Base-by-base conservation (phyloP, 2,329 filamentous ascomycete genomes). In the Calonectria crousiana region DNA sequence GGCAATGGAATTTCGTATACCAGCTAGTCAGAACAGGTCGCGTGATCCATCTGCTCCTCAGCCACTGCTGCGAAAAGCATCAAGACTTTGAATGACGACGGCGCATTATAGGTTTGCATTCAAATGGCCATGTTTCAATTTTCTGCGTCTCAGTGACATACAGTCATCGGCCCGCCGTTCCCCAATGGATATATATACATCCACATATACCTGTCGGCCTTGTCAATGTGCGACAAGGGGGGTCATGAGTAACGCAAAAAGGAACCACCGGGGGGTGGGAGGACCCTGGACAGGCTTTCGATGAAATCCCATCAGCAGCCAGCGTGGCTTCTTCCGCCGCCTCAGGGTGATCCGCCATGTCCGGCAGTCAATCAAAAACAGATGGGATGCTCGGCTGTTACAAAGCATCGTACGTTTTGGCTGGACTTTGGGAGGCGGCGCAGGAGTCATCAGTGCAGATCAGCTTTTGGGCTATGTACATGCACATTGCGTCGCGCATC, bases 241-340 rank as follows among this genome's bases (percentile, higher is more conserved):
- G 23, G 49, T 36, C 34, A 36, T 10, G 34, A 10, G 34, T 13
- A 2, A 10, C 34, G 16, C 38, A 18, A 20, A 41, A 20, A 41
- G 38, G 38, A 41, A 41, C 38, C 38, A 18, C 38, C 11, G 53
- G 30, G 11, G 53, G 52, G 14, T 3, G 30, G 36, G 41, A 18
- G 32, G 51, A 67, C 28, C 41, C 6, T 23, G 30, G 26, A 6
- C 8, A n/a, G 20, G 18, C 30, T 18, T n/a, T 47, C 41, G 44
- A 18, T 36, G 47, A 41, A 41, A 41, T 20, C 16, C 60, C 65
- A 75, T 67, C 73, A 75, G 72, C 23, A 75, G 79, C 73, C 78
- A 81, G 78, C 79, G 79, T 81, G 79, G 74, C 79, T 78, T 81
- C 77, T 81, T 81, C 44, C 64, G 49, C 44, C 64, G 49, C 14